These are phyloP conservation scores for Bondarzewia mesenterica DNA, from an alignment of 1,284 basidiomycete species.

Conservation along the genomic window DNA sequence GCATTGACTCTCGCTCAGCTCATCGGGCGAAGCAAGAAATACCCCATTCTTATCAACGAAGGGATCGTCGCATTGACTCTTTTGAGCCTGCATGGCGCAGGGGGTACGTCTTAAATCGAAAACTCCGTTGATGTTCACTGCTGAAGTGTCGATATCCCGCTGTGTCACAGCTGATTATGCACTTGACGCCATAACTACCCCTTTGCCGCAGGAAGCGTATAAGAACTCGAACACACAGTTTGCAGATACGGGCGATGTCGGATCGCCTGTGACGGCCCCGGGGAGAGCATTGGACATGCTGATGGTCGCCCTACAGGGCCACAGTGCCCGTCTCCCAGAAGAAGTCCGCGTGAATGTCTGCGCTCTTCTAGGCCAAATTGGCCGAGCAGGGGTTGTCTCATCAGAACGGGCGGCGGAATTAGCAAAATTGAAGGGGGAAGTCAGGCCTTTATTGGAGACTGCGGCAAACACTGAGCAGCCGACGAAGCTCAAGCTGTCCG, in stretches of 20 bases:
- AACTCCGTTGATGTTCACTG: no score
- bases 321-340: slow-evolving; percentile 43
- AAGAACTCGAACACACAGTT: slow-evolving; percentile 23
- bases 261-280: slow-evolving; percentile 34
- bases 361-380: slow-evolving; percentile 56
- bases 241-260: slow-evolving; percentile 31
- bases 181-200: slow-evolving; percentile 44
- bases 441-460: slow-evolving; percentile 41
- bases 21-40: slow-evolving; percentile 69
- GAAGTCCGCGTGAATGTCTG: slow-evolving; percentile 72
- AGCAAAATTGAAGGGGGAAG: slow-evolving; percentile 38
- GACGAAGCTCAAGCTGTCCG: slow-evolving; percentile 12
- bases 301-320: slow-evolving; percentile 42
- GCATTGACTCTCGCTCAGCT: slow-evolving; percentile 63
- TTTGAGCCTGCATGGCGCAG: slow-evolving; percentile 54
- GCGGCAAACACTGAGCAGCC: slow-evolving; percentile 12
- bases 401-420: slow-evolving; percentile 28
- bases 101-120: slow-evolving; percentile 42
- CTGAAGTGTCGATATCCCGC: no score
- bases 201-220: slow-evolving; percentile 36
- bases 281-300: slow-evolving; percentile 59
- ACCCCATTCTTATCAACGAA: slow-evolving; percentile 85
- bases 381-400: slow-evolving; percentile 37
- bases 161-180: slow-evolving; percentile 56
- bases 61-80: slow-evolving; percentile 80